phyloP scores from a whole-genome alignment of 163 green algal species.

The Prototheca wickerhamii region DNA sequence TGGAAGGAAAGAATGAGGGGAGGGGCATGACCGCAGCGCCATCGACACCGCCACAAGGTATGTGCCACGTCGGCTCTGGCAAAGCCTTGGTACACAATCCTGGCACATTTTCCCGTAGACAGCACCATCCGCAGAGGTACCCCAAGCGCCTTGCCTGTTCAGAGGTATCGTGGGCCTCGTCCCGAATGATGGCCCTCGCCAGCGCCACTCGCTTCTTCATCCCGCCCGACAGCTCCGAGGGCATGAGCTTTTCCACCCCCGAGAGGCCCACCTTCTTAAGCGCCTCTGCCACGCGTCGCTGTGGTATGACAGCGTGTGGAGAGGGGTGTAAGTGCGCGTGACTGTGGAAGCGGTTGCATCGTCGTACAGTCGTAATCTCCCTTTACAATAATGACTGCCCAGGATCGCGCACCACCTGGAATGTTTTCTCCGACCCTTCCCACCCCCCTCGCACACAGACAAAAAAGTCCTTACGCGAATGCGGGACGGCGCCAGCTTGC shows the following conservation, averaged over 20 bases:
- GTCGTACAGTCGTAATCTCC: neutral
- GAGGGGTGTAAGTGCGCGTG: neutral
- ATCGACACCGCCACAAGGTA: no score
- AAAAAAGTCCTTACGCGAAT: no score
- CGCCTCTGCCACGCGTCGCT: conserved; percentile 63
- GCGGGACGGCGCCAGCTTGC: conserved; percentile 44
- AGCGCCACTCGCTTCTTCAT: conserved; percentile 99
- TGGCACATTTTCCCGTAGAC: no score
- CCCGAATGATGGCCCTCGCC: conserved; percentile 84
- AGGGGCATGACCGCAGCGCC: no score
- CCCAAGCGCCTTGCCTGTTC: conserved; percentile 40
- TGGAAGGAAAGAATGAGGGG: conserved; percentile 30
- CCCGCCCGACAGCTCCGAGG: conserved; percentile 86
- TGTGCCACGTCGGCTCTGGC: no score
- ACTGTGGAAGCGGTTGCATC: neutral
- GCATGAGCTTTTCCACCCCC: conserved; percentile 83
- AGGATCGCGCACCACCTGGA: neutral
- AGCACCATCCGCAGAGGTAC: no score
- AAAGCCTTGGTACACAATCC: no score
- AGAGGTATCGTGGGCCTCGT: conserved; percentile 40
- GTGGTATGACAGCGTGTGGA: conserved; percentile 36
- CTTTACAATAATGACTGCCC: no score
- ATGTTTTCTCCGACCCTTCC: neutral
- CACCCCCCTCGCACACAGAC: no score
- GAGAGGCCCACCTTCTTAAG: conserved; percentile 76